phyloP scores from a whole-genome alignment of 2,329 filamentous ascomycete species.

The Tolypocladium sp. region DNA sequence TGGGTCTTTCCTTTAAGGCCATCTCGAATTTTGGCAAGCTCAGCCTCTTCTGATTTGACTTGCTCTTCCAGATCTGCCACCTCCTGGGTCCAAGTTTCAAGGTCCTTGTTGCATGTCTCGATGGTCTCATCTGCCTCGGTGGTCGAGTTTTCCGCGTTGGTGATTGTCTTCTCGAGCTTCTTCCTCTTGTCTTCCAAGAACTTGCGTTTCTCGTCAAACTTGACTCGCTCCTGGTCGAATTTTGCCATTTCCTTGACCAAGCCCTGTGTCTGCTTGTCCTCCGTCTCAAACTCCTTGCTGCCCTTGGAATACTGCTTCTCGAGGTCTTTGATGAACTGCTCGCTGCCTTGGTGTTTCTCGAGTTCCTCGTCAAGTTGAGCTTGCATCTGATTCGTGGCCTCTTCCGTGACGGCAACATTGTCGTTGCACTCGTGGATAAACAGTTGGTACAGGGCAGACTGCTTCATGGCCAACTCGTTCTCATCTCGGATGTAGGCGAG shows the following conservation, averaged over 20 bases:
- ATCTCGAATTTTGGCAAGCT: slow-evolving; percentile 76
- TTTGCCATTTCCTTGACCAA: slow-evolving; percentile 82
- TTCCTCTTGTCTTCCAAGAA: slow-evolving; percentile 85
- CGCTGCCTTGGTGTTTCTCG: slow-evolving; percentile 82
- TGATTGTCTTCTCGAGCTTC: slow-evolving; percentile 84
- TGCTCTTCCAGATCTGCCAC: slow-evolving; percentile 67
- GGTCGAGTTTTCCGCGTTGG: slow-evolving; percentile 64
- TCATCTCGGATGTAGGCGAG: slow-evolving; percentile 83
- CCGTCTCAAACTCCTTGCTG: slow-evolving; percentile 71
- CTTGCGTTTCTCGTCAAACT: slow-evolving; percentile 96
- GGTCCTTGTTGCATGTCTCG: slow-evolving; percentile 67
- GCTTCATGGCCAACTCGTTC: slow-evolving; percentile 83
- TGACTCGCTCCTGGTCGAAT: slow-evolving; percentile 93
- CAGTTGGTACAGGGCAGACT: slow-evolving; percentile 86
- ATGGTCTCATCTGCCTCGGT: slow-evolving; percentile 70
- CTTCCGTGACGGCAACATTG: slow-evolving; percentile 79
- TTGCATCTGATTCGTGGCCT: slow-evolving; percentile 87
- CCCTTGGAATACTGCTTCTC: slow-evolving; percentile 77
- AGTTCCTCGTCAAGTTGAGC: slow-evolving; percentile 77
- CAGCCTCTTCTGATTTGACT: slow-evolving; percentile 70
- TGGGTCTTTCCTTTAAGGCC: slow-evolving; percentile 92
- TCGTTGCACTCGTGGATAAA: slow-evolving; percentile 83
- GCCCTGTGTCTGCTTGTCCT: slow-evolving; percentile 73
- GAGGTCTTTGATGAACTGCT: slow-evolving; percentile 82
- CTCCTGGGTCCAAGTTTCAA: slow-evolving; percentile 67